These are phyloP conservation scores for Daldinia concentrica DNA, from an alignment of 495 filamentous ascomycete species.

Conservation along the genomic window DNA sequence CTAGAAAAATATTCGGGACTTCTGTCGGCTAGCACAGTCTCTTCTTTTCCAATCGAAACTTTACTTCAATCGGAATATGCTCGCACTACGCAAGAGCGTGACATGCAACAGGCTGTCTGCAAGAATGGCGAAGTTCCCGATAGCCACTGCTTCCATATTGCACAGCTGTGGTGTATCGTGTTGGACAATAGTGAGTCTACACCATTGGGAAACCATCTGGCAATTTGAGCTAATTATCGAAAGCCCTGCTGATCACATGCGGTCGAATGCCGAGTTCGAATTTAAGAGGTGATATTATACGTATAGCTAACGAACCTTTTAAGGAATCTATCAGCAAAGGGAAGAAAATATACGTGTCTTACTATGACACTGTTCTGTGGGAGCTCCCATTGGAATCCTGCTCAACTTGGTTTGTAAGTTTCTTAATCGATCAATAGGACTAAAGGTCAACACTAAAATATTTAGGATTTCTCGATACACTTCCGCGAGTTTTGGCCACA, in stretches of 20 bases:
- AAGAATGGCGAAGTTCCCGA: slow-evolving; percentile 37
- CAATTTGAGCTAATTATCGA: neutral
- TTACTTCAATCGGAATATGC: slow-evolving; percentile 50
- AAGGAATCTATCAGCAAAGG: slow-evolving; percentile 15
- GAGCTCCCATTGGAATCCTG: slow-evolving; percentile 45
- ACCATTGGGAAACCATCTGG: neutral
- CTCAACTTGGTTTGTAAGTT: slow-evolving; percentile 52
- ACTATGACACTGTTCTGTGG: slow-evolving; percentile 40
- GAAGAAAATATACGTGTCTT: slow-evolving; percentile 34
- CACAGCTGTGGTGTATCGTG: slow-evolving; percentile 52
- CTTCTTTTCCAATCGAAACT: slow-evolving; percentile 48
- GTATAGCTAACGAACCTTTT: slow-evolving; percentile 28
- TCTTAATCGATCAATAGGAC: neutral
- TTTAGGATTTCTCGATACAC: slow-evolving; percentile 47
- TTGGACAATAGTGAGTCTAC: slow-evolving; percentile 48
- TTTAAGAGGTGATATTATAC: slow-evolving; percentile 27
- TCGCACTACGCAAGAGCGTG: slow-evolving; percentile 42
- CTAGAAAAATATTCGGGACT: slow-evolving; percentile 49
- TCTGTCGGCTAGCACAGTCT: slow-evolving; percentile 34
- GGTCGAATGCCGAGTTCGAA: slow-evolving; percentile 34
- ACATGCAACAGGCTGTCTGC: slow-evolving; percentile 54
- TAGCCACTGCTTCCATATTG: slow-evolving; percentile 51
- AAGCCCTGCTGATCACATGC: slow-evolving; percentile 45
- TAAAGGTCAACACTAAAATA: neutral
- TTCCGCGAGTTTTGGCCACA: slow-evolving; percentile 52